phyloP scores from a whole-genome alignment of 495 filamentous ascomycete species.

The Aspergillus campestris region DNA sequence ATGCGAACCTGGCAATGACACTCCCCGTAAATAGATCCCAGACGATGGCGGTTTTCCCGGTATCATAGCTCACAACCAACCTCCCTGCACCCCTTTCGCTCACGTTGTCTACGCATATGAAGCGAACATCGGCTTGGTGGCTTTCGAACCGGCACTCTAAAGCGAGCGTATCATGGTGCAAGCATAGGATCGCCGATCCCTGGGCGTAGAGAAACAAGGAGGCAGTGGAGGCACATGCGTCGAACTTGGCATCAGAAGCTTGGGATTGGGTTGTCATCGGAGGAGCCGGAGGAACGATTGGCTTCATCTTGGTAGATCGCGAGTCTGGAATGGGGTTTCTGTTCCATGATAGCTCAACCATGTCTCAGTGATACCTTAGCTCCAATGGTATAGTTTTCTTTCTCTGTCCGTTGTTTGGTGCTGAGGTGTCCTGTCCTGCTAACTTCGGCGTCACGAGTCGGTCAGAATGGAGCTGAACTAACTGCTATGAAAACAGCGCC shows the following conservation, averaged over 20 bases:
- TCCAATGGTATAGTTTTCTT: too few relatives aligned
- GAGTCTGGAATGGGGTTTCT: slow-evolving; percentile 20
- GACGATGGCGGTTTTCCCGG: slow-evolving; percentile 83
- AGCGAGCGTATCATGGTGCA: slow-evolving; percentile 85
- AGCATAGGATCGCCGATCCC: slow-evolving; percentile 65
- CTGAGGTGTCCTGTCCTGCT: not conserved
- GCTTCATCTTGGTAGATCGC: slow-evolving; percentile 18
- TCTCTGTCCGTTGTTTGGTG: not conserved
- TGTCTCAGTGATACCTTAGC: slow-evolving; percentile 5
- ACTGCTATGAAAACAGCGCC: too few relatives aligned
- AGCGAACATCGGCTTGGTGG: slow-evolving; percentile 72
- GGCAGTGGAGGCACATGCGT: slow-evolving; percentile 78
- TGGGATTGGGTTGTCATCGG: slow-evolving; percentile 28
- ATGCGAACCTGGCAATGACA: slow-evolving; percentile 80
- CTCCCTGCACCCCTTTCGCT: slow-evolving; percentile 81
- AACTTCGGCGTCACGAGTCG: too few relatives aligned
- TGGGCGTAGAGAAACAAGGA: slow-evolving; percentile 83
- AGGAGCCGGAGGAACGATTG: slow-evolving; percentile 45
- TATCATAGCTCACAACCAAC: slow-evolving; percentile 88
- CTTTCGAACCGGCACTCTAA: slow-evolving; percentile 80
- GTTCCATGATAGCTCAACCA: slow-evolving; percentile 28
- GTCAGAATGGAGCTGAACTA: too few relatives aligned
- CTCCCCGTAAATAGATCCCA: slow-evolving; percentile 94
- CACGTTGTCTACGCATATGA: slow-evolving; percentile 84
- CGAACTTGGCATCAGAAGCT: slow-evolving; percentile 51